Conservation (phyloP, 2,329 filamentous ascomycete genomes). For the Microsporum canis region DNA sequence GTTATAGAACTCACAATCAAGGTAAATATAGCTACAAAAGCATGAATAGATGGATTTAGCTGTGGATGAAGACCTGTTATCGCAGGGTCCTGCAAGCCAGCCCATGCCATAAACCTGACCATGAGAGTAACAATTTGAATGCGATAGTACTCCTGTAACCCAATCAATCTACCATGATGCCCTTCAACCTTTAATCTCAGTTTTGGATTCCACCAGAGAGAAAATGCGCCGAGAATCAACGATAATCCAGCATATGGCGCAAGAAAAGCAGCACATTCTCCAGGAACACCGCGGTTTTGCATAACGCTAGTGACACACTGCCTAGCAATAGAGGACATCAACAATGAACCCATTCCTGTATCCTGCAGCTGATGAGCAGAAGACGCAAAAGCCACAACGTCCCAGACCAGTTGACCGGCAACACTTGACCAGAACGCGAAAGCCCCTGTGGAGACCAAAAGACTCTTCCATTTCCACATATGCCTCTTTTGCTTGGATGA, state of each 20-base stretch:
- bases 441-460: constrained; percentile 35
- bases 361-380: constrained; percentile 6
- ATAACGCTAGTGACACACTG: not conserved
- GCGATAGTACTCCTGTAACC: constrained; percentile 37
- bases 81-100: constrained; percentile 31
- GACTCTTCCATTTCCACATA: constrained; percentile 34
- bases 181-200: constrained; percentile 35
- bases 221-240: constrained; percentile 34
- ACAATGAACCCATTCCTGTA: not conserved
- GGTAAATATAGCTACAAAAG: constrained; percentile 32
- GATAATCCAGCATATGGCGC: constrained; percentile 27
- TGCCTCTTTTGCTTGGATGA: constrained; percentile 24
- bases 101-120: constrained; percentile 35
- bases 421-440: constrained; percentile 34
- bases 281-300: constrained; percentile 16
- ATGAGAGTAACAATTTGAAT: constrained; percentile 37
- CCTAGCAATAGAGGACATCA: not conserved
- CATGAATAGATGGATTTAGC: constrained; percentile 28
- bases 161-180: constrained; percentile 30
- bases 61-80: constrained; percentile 24
- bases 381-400: constrained; percentile 23
- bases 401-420: constrained; percentile 34
- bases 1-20: constrained; percentile 23
- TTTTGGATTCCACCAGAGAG: constrained; percentile 41
- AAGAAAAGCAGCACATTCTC: constrained; percentile 23